Evolutionary conservation across 768 basidiomycete genomes (phyloP).

Genomic region (Crucibulum laeve): DNA sequence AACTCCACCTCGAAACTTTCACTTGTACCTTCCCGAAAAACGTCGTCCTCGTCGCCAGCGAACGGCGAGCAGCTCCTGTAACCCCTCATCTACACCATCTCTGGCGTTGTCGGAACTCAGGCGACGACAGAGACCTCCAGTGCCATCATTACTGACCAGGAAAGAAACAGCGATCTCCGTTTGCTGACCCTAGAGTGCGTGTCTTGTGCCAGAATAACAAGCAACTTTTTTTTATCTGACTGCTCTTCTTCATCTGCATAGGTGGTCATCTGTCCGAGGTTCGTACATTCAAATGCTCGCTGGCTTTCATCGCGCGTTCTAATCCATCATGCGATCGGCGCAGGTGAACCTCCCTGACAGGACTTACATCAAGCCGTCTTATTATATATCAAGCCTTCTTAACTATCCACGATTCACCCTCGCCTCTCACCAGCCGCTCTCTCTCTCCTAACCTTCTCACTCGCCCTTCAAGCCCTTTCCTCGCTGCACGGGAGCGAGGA

Average conservation of each 20-base stretch:
- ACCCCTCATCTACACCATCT: not conserved
- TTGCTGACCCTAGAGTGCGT: conserved; percentile 75
- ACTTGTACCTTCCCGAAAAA: no score
- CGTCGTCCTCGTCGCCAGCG: no score
- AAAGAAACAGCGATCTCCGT: conserved; percentile 77
- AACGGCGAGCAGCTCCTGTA: no score
- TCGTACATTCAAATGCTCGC: conserved; percentile 17
- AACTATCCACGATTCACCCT: conserved; percentile 7
- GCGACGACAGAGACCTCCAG: not conserved
- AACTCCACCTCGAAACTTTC: no score
- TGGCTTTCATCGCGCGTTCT: conserved; percentile 1
- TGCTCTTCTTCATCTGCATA: conserved; percentile 18
- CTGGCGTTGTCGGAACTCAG: not conserved
- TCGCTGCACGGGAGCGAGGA: conserved; percentile 74
- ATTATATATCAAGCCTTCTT: conserved; percentile 5
- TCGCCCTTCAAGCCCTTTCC: conserved; percentile 52
- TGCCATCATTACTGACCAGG: conserved; percentile 71
- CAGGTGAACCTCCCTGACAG: conserved; percentile 82
- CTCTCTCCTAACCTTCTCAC: conserved; percentile 12
- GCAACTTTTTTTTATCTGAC: conserved; percentile 13
- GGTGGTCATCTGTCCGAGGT: conserved; percentile 83
- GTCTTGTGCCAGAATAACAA: conserved; percentile 10
- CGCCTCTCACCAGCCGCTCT: conserved; percentile 2
- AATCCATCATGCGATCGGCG: conserved; percentile 1
- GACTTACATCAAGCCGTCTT: conserved; percentile 12